Conservation (phyloP, 1,284 basidiomycete species). For the Sporisorium exsertum region DNA sequence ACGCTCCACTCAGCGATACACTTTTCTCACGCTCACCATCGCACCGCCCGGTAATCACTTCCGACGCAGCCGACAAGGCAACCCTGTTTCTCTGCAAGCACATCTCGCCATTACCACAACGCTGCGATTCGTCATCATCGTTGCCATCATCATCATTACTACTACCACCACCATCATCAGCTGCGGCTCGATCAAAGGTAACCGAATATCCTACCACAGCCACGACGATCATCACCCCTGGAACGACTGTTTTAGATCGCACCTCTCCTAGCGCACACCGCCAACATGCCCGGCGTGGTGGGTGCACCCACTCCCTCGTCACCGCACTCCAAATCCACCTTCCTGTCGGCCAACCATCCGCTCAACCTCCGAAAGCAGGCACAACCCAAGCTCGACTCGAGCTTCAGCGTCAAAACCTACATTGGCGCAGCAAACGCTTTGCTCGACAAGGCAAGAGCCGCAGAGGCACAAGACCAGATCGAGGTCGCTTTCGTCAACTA, state of each 20-base stretch:
- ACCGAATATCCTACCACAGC: too few relatives aligned
- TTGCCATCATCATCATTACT: not conserved
- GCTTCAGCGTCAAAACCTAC: slow-evolving; percentile 66
- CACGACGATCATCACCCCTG: not conserved
- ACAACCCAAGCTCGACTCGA: slow-evolving; percentile 57
- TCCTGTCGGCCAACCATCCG: slow-evolving; percentile 63
- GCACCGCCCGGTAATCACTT: not conserved
- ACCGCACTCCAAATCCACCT: slow-evolving; percentile 18
- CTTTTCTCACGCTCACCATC: not conserved
- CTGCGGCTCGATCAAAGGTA: not conserved
- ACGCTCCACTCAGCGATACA: not conserved
- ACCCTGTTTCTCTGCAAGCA: not conserved
- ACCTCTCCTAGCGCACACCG: not conserved
- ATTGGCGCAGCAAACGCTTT: slow-evolving; percentile 65
- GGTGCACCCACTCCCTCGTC: slow-evolving; percentile 8
- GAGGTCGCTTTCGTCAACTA: slow-evolving; percentile 69
- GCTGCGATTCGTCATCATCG: too few relatives aligned
- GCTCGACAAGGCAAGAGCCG: slow-evolving; percentile 66
- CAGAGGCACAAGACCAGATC: slow-evolving; percentile 64
- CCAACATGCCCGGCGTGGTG: slow-evolving; percentile 37
- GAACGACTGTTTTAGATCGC: not conserved
- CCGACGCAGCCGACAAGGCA: not conserved
- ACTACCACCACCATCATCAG: not conserved
- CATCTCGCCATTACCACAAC: not conserved
- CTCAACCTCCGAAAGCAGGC: slow-evolving; percentile 65